Evolutionary conservation across 2,329 filamentous ascomycete species (phyloP), one percentile per base, ranked within the genome.

Genomic region (Alternaria incomplexa): DNA sequence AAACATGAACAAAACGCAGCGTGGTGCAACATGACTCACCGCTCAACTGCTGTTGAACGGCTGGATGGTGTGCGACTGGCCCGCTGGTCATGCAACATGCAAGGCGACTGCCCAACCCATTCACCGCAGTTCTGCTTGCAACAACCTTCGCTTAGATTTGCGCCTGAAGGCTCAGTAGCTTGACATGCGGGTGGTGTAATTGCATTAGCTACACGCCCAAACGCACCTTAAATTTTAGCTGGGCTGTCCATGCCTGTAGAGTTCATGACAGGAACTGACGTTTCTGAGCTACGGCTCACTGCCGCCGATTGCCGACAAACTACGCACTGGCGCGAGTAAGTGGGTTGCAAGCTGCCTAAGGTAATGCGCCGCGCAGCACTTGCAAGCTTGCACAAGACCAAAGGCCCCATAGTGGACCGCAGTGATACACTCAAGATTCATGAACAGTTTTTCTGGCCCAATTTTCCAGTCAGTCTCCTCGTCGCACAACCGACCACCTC

Each of bases 1-100:
- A 17, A 53, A 28, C 25, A 56, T 20, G 26, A 48, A 5, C 7
- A 43, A 5, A 26, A 26, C 28, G 43, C 13, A 56, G 40, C 44
- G 55, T 53, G 32, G 52, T 62, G 48, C 45, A 51, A 53, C 43
- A 50, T 58, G 45, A 60, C 61, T 64, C 64, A 68, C 66, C 66
- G 66, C 66, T 62, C 55, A 44, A 62, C 58, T 15, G 15, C 12
- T 22, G 8, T 28, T 26, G 32, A 43, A 47, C 40, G 52, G 47
- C 59, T 59, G 56, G 48, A 51, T 60, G 52, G 53, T 63, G 26
- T 52, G 43, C 56, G 44, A 30, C 30, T 50, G 52, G 43, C 55
- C 22, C 56, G 52, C 32, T 60, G 58, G 26, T 54, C 44, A 62
- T 56, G 55, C 52, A 57, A 44, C 48, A 57, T 65, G 63, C 63